Conservation (phyloP, 202 grass and related monocot genomes). For the Saccharum hybrid region DNA sequence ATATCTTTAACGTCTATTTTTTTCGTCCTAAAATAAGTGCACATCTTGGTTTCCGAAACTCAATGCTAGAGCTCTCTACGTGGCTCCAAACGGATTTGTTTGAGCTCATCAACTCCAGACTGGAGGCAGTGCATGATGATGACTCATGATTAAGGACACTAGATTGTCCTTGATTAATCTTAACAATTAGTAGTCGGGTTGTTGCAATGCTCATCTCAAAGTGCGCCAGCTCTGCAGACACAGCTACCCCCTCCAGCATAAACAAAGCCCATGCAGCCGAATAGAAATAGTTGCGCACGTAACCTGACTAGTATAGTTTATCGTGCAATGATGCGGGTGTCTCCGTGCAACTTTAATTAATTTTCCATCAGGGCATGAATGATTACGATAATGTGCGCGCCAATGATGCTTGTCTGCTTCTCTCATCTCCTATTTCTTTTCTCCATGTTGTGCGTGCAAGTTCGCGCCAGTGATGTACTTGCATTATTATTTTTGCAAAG, state of each 20-base stretch:
- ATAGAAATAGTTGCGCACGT: conserved; percentile 51
- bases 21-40: too few species aligned
- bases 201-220: conserved; percentile 58
- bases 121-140: conserved; percentile 11
- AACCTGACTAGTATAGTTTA: conserved; percentile 44
- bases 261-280: conserved; percentile 24
- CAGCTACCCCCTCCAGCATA: conserved; percentile 27
- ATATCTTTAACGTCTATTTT: too few species aligned
- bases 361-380: not conserved
- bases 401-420: conserved; percentile 54
- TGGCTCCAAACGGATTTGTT: not conserved
- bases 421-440: not conserved
- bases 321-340: not conserved
- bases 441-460: conserved; percentile 4
- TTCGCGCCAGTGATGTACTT: conserved; percentile 17
- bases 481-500: not conserved
- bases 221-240: conserved; percentile 52
- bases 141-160: conserved; percentile 55
- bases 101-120: not conserved
- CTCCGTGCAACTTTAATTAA: conserved; percentile 36
- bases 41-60: too few species aligned
- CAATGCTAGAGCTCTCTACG: not conserved
- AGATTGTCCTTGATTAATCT: conserved; percentile 40
- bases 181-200: conserved; percentile 2
- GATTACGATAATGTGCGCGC: conserved; percentile 48